Evolutionary conservation across 352 stramenopile species (phyloP).

Genomic region (Phytophthora rubi): DNA sequence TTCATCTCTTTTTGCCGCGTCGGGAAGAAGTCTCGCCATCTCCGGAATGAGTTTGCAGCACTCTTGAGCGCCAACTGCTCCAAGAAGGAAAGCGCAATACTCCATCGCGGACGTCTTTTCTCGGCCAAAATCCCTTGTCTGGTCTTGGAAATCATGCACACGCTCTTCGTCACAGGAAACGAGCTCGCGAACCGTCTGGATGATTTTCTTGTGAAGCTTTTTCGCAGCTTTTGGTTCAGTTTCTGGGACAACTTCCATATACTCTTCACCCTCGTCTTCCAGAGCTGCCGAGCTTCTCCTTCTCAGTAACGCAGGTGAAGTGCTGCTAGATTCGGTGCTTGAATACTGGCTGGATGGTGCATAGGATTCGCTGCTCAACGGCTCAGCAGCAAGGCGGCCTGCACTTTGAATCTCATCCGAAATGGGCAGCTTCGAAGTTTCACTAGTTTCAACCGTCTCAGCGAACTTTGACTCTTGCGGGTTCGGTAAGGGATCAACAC

Average conservation of each 20-base stretch:
- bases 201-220: conserved; percentile 75
- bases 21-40: conserved; percentile 75
- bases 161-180: conserved; percentile 73
- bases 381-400: conserved; percentile 20
- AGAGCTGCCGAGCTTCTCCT: conserved; percentile 32
- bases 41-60: conserved; percentile 75
- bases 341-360: conserved; percentile 26
- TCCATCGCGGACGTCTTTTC: conserved; percentile 73
- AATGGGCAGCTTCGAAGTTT: conserved; percentile 8
- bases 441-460: conserved; percentile 13
- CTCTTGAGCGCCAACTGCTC: conserved; percentile 67
- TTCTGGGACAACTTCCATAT: conserved; percentile 58
- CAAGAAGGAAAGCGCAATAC: conserved; percentile 79
- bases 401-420: conserved; percentile 18
- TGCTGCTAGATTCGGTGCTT: conserved; percentile 20
- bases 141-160: conserved; percentile 80
- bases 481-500: conserved; percentile 1
- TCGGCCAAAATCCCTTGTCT: conserved; percentile 80
- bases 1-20: conserved; percentile 67
- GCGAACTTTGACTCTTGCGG: conserved; percentile 17
- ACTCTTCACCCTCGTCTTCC: conserved; percentile 64
- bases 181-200: conserved; percentile 67
- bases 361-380: conserved; percentile 18
- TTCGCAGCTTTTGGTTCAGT: conserved; percentile 66
- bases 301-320: conserved; percentile 23